A percentile compares a stretch with the other conserved stretches of the same genome.
phyloP scores from a whole-genome alignment of 257 asterid species.

The Penstemon barbatus region DNA sequence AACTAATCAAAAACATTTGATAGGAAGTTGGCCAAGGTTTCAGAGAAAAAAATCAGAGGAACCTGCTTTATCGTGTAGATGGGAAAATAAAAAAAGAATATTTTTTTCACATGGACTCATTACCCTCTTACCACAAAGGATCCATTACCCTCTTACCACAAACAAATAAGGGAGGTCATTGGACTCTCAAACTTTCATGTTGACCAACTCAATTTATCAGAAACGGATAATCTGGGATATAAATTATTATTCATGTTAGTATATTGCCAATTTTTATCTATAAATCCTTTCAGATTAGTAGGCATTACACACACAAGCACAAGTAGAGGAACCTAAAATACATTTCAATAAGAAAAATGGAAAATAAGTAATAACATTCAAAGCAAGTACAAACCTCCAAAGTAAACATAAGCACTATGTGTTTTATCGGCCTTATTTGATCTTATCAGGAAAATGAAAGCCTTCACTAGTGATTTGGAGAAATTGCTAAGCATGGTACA shows the following conservation, averaged over 20 bases:
- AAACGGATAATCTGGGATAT: background rate
- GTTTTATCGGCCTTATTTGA: conserved; percentile 43
- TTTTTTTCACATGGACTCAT: background rate
- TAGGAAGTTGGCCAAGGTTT: conserved; percentile 1
- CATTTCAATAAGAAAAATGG: conserved; percentile 1
- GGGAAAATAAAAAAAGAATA: background rate
- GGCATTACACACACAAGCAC: background rate
- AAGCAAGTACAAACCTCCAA: conserved; percentile 53
- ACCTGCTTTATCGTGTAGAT: background rate
- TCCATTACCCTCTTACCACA: background rate
- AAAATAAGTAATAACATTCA: conserved; percentile 7
- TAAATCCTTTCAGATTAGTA: conserved; percentile 10
- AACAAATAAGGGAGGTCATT: conserved; percentile 9
- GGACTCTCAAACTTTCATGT: background rate
- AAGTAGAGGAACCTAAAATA: conserved; percentile 1
- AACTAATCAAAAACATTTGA: conserved; percentile 2
- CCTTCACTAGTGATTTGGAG: conserved; percentile 47
- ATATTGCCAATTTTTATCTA: background rate
- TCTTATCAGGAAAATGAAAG: conserved; percentile 49
- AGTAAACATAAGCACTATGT: conserved; percentile 43
- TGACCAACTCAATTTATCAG: conserved; percentile 5
- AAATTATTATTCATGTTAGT: background rate
- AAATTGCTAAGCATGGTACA: conserved; percentile 50
- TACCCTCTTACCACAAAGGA: conserved; percentile 10
- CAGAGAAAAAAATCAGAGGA: background rate